phyloP scores from a whole-genome alignment of 257 asterid species.

The Verbascum thapsus region DNA sequence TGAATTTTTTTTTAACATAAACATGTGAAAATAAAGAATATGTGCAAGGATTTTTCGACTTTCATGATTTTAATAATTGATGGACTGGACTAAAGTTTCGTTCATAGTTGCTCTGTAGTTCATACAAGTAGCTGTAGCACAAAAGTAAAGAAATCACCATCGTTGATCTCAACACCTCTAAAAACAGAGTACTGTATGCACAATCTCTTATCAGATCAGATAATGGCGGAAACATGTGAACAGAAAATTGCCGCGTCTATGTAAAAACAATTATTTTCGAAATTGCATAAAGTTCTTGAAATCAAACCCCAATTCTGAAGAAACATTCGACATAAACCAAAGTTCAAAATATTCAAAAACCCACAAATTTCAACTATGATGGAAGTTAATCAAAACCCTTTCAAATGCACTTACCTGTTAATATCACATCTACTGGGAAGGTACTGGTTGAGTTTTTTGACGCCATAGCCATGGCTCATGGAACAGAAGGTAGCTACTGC shows the following conservation, averaged over 20 bases:
- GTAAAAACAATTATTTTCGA: too few relatives aligned
- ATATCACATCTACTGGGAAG: slow-evolving; percentile 21
- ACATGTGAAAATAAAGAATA: not conserved
- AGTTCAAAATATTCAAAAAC: not conserved
- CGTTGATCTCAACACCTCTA: slow-evolving; percentile 5
- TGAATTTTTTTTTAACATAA: not conserved
- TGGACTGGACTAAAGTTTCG: too few relatives aligned
- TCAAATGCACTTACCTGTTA: slow-evolving; percentile 42
- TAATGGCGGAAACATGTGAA: not conserved
- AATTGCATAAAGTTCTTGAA: too few relatives aligned
- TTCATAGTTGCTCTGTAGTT: not conserved
- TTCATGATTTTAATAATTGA: too few relatives aligned
- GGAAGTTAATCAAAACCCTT: not conserved
- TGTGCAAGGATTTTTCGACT: too few relatives aligned
- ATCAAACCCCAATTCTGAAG: not conserved
- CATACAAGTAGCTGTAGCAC: not conserved
- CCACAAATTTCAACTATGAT: not conserved
- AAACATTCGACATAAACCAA: not conserved
- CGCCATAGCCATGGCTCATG: slow-evolving; percentile 38
- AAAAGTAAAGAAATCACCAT: slow-evolving; percentile 13
- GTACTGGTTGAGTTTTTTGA: slow-evolving; percentile 28
- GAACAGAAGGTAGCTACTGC: slow-evolving; percentile 47
- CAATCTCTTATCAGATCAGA: slow-evolving; percentile 31
- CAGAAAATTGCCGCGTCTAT: too few relatives aligned
- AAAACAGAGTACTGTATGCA: not conserved